Evolutionary conservation across 1,139 yeast genomes (phyloP), one percentile per base, ranked within the genome.

Genomic region (Yamadazyma membranifaciens): DNA sequence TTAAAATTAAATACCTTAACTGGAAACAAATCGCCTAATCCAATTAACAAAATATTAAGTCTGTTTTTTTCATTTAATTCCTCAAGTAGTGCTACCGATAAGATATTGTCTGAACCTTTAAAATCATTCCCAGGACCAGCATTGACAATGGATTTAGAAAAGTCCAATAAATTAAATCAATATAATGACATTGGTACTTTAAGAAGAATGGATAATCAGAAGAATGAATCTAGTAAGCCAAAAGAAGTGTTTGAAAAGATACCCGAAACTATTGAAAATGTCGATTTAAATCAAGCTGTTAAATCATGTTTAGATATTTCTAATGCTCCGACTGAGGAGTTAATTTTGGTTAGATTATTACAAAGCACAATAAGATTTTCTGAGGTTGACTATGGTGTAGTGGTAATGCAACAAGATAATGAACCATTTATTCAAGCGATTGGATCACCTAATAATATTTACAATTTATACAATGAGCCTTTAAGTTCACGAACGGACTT

Each of bases 221-320:
- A 25, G 11, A 25, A 27, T 22, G 31, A 25, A 5, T 13, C 17
- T 10, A 34, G 15, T 12, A 27, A 15, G n/a, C 17, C 4, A 5
- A 20, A 31, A n/a, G 28, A 26, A 13, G 30, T 30, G 26, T 34
- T 25, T 20, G 13, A 33, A 12, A 11, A 4, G 2, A 10, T 12
- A 17, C 14, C 7, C 3, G 32, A 29, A 6, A 12, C 7, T 29
- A 30, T 33, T 15, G 15, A 16, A 25, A 34, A 38, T 17, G 29
- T 41, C 17, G 62, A 59, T 28, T 48, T 62, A 37, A 59, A 57
- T 16, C 54, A 52, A 12, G 71, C 72, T 0, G 62, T 71, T 38
- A 66, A 67, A 44, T 69, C 78, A 2, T 75, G 81, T 49, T 59
- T 76, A 25, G 69, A 69, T 26, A 75, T 78, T 26, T 69, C 80